A percentile compares a stretch with the other conserved stretches of the same genome.
Conservation (phyloP, 805 yeast species). For the Saccharomyces mikatae region DNA sequence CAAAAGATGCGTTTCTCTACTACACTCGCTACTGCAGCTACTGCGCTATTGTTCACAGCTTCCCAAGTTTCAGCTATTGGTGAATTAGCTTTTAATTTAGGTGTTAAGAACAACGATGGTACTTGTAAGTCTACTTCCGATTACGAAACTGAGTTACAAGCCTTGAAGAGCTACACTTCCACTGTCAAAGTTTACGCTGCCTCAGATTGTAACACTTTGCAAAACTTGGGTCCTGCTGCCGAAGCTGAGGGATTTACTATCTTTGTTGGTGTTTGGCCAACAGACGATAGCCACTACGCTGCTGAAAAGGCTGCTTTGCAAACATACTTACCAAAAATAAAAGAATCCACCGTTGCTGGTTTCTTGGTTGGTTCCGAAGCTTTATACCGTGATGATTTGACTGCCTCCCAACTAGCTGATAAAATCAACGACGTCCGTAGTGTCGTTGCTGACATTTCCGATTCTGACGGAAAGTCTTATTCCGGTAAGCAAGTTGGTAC, state of each 20-base stretch:
- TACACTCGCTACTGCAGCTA: slow-evolving; percentile 38
- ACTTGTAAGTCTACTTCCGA: slow-evolving; percentile 69
- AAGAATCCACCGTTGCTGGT: slow-evolving; percentile 60
- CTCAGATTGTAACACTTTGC: slow-evolving; percentile 87
- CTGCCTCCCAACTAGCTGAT: slow-evolving; percentile 65
- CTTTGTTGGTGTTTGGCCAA: slow-evolving; percentile 91
- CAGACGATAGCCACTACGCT: slow-evolving; percentile 65
- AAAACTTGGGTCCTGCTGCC: slow-evolving; percentile 79
- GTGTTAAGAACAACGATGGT: slow-evolving; percentile 69
- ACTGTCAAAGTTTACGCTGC: slow-evolving; percentile 82
- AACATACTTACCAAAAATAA: slow-evolving; percentile 62
- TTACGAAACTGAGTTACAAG: slow-evolving; percentile 58
- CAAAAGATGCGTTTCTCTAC: slow-evolving; percentile 29
- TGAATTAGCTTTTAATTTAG: slow-evolving; percentile 76
- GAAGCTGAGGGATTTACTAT: slow-evolving; percentile 67
- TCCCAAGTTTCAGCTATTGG: slow-evolving; percentile 52
- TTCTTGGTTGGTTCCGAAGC: slow-evolving; percentile 94
- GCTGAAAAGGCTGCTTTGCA: slow-evolving; percentile 69
- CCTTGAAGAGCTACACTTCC: slow-evolving; percentile 49
- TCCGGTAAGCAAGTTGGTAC: slow-evolving; percentile 72
- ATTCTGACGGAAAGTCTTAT: slow-evolving; percentile 75
- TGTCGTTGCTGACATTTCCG: slow-evolving; percentile 53
- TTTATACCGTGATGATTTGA: slow-evolving; percentile 79
- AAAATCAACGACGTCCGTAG: slow-evolving; percentile 56
- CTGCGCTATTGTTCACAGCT: slow-evolving; percentile 32